Conservation (phyloP, 768 basidiomycete genomes). For the Suillus ampliporus region DNA sequence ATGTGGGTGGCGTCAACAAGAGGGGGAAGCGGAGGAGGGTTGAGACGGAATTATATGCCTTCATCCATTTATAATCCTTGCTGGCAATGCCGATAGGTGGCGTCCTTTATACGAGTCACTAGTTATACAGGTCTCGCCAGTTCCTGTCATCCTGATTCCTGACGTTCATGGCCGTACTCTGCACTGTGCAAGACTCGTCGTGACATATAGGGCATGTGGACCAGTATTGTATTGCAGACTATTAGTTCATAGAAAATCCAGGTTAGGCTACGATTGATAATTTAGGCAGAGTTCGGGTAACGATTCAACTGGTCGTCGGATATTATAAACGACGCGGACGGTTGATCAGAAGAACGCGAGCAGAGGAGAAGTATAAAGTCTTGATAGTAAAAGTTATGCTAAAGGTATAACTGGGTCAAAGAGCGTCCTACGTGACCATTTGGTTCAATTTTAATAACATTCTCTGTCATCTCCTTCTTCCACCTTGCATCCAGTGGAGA, state of each 20-base stretch:
- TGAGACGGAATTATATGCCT: no score
- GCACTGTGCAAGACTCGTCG: background rate
- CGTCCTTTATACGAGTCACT: background rate
- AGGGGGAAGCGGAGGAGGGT: no score
- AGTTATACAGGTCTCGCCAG: background rate
- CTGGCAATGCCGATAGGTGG: background rate
- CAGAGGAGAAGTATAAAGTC: background rate
- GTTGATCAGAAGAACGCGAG: background rate
- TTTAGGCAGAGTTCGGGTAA: background rate
- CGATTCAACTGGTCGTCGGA: no score
- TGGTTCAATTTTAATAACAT: background rate
- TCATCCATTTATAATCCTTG: constrained; percentile 1
- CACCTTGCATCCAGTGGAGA: constrained; percentile 1
- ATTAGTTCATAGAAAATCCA: background rate
- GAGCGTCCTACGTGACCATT: background rate
- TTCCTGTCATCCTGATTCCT: background rate
- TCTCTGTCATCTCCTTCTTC: constrained; percentile 11
- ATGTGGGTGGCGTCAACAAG: background rate
- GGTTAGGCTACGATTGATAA: background rate
- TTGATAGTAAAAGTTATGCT: background rate
- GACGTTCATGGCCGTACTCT: background rate
- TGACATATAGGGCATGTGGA: background rate
- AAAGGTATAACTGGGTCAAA: background rate
- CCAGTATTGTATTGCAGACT: background rate
- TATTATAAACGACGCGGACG: no score